These are phyloP conservation scores for Plasmodium billcollinsi DNA, from an alignment of 169 alveolate species.

Conservation along the genomic window DNA sequence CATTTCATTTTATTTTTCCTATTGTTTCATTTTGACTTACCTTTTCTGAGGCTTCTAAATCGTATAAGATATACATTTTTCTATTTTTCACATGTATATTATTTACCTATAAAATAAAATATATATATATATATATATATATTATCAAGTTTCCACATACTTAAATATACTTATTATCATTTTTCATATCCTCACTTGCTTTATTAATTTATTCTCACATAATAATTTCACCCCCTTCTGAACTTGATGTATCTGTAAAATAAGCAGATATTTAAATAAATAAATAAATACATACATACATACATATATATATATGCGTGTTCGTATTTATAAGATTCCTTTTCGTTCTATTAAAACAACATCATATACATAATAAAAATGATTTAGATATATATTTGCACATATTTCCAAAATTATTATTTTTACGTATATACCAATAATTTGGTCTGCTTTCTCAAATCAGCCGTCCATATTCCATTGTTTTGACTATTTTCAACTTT, in stretches of 20 bases:
- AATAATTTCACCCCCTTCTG: constrained; percentile 90
- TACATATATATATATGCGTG: background rate
- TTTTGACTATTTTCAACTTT: constrained; percentile 93
- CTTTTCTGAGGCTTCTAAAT: constrained; percentile 93
- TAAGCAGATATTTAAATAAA: background rate
- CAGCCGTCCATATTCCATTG: constrained; percentile 94
- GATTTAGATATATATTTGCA: too few relatives aligned
- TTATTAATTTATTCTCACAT: constrained; percentile 89
- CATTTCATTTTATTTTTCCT: background rate
- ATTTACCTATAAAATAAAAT: constrained; percentile 79
- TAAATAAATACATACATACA: background rate
- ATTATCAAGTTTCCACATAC: too few relatives aligned
- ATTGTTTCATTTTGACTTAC: constrained; percentile 31
- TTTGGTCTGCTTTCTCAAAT: constrained; percentile 91
- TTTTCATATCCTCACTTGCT: constrained; percentile 62
- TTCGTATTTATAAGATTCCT: background rate
- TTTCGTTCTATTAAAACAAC: too few relatives aligned
- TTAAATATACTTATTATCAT: background rate
- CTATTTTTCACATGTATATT: constrained; percentile 92
- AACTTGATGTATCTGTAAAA: constrained; percentile 88
- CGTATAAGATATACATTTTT: constrained; percentile 90
- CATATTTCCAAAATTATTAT: too few relatives aligned
- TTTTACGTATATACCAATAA: constrained; percentile 74
- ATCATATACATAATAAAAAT: too few relatives aligned
- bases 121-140: too few relatives aligned